These are phyloP conservation scores for Trichoderma asperellum DNA, from an alignment of 2,329 filamentous ascomycete species.

Conservation along the genomic window DNA sequence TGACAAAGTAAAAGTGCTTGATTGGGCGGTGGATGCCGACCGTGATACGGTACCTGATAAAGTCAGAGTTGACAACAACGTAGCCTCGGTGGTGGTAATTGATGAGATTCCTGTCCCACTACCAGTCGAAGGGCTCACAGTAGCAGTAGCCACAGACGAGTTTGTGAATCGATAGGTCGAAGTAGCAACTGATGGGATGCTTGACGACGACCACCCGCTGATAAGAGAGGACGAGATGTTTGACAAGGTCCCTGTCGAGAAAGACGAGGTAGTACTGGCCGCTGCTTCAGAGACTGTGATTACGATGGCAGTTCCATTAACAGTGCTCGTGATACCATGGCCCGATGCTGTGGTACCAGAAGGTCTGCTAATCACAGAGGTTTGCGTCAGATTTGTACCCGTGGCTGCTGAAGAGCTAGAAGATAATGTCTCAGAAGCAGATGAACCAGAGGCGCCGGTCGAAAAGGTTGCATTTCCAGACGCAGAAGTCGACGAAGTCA, in stretches of 20 bases:
- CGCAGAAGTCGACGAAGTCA: background rate
- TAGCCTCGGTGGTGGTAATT: slow-evolving; percentile 17
- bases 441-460: background rate
- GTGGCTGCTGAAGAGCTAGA: background rate
- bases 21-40: slow-evolving; percentile 2
- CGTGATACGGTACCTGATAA: slow-evolving; percentile 16
- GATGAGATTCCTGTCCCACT: slow-evolving; percentile 12
- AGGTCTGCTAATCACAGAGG: slow-evolving; percentile 11
- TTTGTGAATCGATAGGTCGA: slow-evolving; percentile 24
- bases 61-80: slow-evolving; percentile 15
- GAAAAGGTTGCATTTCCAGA: background rate
- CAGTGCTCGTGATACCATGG: slow-evolving; percentile 7
- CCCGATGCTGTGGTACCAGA: background rate
- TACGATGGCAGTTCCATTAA: slow-evolving; percentile 25
- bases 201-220: slow-evolving; percentile 8
- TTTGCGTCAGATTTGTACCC: slow-evolving; percentile 3
- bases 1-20: slow-evolving; percentile 8
- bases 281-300: slow-evolving; percentile 10
- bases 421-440: background rate
- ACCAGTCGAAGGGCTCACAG: background rate
- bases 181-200: slow-evolving; percentile 2
- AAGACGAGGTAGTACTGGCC: slow-evolving; percentile 5
- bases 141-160: slow-evolving; percentile 20
- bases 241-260: background rate
- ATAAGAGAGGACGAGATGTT: slow-evolving; percentile 9